Conservation (phyloP, 2,329 filamentous ascomycete species). For the Fusarium chuoi region DNA sequence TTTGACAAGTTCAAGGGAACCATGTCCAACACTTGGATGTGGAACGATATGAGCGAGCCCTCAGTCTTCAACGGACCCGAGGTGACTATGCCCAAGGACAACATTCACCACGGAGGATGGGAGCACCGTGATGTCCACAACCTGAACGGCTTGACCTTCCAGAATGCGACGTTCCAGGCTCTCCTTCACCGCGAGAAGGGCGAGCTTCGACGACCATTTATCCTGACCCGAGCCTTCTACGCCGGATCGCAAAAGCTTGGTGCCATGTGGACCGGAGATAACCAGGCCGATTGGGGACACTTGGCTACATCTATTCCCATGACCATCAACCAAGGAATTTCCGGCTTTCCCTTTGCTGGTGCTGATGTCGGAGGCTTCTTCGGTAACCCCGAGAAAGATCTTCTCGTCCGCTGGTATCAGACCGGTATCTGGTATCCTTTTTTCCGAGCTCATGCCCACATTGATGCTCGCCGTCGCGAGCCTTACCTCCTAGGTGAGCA, state of each 20-base stretch:
- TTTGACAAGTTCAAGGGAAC: slow-evolving; percentile 90
- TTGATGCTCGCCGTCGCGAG: slow-evolving; percentile 92
- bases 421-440: slow-evolving; percentile 97
- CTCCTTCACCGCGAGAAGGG: slow-evolving; percentile 86
- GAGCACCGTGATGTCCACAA: slow-evolving; percentile 98
- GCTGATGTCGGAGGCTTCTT: slow-evolving; percentile 99
- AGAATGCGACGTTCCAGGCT: slow-evolving; percentile 92
- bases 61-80: slow-evolving; percentile 99
- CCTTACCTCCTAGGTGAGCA: slow-evolving; percentile 89
- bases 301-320: slow-evolving; percentile 91
- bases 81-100: slow-evolving; percentile 99
- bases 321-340: slow-evolving; percentile 91
- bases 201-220: slow-evolving; percentile 86
- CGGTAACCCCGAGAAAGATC: slow-evolving; percentile 92
- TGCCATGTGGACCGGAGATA: slow-evolving; percentile 99
- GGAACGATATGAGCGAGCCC: slow-evolving; percentile 99
- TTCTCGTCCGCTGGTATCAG: slow-evolving; percentile 96
- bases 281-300: slow-evolving; percentile 92
- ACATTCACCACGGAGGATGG: slow-evolving; percentile 90
- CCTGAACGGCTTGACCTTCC: slow-evolving; percentile 92
- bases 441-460: slow-evolving; percentile 97
- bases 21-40: slow-evolving; percentile 87
- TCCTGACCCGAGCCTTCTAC: slow-evolving; percentile 92
- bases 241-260: slow-evolving; percentile 88
- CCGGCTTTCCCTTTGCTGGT: slow-evolving; percentile 92